Percentiles rank a stretch among this genome's conserved stretches.
Conservation (phyloP, 352 stramenopile species). For the Chrysophaeum taylorii region DNA sequence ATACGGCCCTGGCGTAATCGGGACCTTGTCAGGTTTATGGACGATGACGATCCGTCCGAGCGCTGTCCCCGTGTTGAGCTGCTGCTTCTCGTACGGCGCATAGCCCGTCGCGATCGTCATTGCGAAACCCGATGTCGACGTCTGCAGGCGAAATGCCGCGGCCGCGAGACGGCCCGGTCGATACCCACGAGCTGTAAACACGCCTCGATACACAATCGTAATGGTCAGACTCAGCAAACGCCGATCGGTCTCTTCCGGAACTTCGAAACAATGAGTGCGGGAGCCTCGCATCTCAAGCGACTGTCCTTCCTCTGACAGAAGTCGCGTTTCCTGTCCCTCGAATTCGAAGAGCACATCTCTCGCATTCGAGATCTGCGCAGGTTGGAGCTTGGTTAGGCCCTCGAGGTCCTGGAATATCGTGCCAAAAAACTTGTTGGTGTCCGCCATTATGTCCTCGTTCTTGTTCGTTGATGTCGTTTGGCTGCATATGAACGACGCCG, state of each 20-base stretch:
- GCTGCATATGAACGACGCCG: too few species aligned
- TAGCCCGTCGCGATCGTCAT: constrained; percentile 25
- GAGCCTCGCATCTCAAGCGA: constrained; percentile 19
- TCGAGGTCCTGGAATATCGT: not conserved
- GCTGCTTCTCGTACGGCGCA: constrained; percentile 27
- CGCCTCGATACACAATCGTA: constrained; percentile 31
- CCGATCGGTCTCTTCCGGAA: constrained; percentile 17
- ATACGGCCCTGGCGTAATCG: constrained; percentile 26
- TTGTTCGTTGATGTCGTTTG: too few species aligned
- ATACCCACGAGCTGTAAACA: constrained; percentile 33
- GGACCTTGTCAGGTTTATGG: constrained; percentile 27
- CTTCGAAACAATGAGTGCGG: constrained; percentile 25
- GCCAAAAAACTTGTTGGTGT: too few species aligned
- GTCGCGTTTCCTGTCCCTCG: constrained; percentile 6
- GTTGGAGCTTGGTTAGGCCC: not conserved
- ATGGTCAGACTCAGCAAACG: constrained; percentile 26
- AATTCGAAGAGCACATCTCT: not conserved
- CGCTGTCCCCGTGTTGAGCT: constrained; percentile 31
- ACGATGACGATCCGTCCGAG: constrained; percentile 34
- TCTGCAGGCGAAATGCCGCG: constrained; percentile 26
- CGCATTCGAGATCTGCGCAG: not conserved
- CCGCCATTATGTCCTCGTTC: too few species aligned
- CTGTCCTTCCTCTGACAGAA: constrained; percentile 9
- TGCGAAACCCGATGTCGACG: not conserved
- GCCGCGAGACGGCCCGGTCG: constrained; percentile 31